These are phyloP conservation scores for Mycosphaerella arachidis DNA, from an alignment of 2,329 filamentous ascomycete species.

Conservation along the genomic window DNA sequence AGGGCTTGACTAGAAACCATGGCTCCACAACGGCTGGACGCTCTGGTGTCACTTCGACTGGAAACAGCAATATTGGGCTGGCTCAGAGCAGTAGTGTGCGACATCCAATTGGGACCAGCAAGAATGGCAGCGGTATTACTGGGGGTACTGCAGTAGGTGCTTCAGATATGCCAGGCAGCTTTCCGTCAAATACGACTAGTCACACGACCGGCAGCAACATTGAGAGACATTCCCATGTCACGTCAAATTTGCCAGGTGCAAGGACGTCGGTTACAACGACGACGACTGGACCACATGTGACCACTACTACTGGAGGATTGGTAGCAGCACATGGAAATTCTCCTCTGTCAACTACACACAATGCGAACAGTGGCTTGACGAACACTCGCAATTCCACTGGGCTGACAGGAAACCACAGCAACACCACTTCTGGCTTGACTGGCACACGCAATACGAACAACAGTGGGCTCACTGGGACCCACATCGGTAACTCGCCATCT, in stretches of 20 bases:
- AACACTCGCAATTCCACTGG: neutral
- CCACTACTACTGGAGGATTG: neutral
- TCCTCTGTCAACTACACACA: neutral
- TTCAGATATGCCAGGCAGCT: neutral
- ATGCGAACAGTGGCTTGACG: neutral
- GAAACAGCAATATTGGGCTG: neutral
- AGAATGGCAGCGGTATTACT: slow-evolving; percentile 3
- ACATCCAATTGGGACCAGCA: slow-evolving; percentile 1
- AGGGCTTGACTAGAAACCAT: neutral
- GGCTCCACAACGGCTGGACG: neutral
- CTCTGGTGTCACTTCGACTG: neutral
- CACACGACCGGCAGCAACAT: neutral
- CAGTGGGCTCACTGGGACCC: neutral
- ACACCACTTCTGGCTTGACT: neutral
- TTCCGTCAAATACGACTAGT: neutral
- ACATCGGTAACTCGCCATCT: neutral
- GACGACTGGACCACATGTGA: neutral
- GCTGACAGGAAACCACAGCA: neutral
- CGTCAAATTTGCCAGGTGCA: neutral
- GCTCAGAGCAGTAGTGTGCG: slow-evolving; percentile 1
- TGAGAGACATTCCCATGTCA: neutral
- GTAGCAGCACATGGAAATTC: neutral
- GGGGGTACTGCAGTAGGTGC: slow-evolving; percentile 4
- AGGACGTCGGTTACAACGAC: neutral
- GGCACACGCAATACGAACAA: neutral